Conservation (phyloP, 257 asterid species). For the Solanum sejunctum region DNA sequence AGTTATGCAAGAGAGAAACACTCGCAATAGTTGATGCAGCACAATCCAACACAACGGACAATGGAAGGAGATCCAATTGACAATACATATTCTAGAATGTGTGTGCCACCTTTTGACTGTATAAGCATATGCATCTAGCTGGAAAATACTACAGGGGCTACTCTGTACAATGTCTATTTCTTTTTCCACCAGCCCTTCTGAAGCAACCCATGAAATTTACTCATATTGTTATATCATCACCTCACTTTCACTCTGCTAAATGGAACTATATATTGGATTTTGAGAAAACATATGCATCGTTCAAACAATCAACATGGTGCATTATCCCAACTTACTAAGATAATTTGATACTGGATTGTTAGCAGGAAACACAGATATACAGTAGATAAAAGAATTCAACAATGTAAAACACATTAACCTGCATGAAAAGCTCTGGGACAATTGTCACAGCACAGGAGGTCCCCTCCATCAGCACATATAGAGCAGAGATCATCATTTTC, state of each 20-base stretch:
- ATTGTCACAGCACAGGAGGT: conserved; percentile 68
- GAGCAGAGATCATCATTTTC: conserved; percentile 88
- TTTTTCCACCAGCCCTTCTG: background rate
- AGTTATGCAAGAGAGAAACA: background rate
- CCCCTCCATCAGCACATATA: conserved; percentile 67
- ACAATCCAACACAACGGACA: background rate
- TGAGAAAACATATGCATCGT: background rate
- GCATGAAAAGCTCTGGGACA: conserved; percentile 88
- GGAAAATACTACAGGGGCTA: background rate
- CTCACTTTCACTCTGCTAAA: background rate
- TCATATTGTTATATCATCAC: background rate
- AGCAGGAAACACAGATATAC: background rate
- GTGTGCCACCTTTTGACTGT: background rate
- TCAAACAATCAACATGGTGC: background rate
- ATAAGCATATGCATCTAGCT: background rate
- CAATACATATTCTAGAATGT: background rate
- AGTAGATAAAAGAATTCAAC: background rate
- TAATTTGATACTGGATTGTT: background rate
- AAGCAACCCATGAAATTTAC: background rate
- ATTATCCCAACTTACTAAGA: background rate
- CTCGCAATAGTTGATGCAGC: background rate
- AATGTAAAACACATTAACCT: conserved; percentile 27
- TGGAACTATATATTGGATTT: background rate
- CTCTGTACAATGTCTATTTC: background rate
- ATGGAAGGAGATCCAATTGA: background rate